A percentile compares a stretch with the other conserved stretches of the same genome.
Evolutionary conservation across 1,284 basidiomycete genomes (phyloP).

Genomic region (Cryptococcus sp.): DNA sequence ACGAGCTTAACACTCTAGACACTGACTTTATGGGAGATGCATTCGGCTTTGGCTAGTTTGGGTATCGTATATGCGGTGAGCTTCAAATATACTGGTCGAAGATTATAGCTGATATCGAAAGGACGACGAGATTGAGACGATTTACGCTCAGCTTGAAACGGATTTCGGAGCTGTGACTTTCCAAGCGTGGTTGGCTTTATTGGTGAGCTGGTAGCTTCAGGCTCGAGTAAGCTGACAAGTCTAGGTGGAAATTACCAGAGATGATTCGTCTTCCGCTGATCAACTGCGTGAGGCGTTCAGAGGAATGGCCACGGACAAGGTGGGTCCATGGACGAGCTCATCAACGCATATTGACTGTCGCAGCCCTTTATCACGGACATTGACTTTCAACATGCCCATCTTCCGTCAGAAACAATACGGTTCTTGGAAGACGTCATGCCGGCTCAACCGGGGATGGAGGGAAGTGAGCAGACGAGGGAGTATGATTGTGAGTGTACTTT

Average conservation of each 20-base stretch:
- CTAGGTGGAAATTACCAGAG: slow-evolving; percentile 90
- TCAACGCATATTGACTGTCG: background rate
- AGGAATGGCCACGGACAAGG: slow-evolving; percentile 86
- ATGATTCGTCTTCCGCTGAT: slow-evolving; percentile 79
- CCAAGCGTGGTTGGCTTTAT: slow-evolving; percentile 89
- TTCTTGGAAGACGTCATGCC: slow-evolving; percentile 61
- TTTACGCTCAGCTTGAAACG: slow-evolving; percentile 75
- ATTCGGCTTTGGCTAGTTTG: slow-evolving; percentile 85
- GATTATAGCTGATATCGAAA: slow-evolving; percentile 26
- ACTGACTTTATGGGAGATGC: slow-evolving; percentile 77
- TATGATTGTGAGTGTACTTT: slow-evolving; percentile 40
- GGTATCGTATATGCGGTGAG: slow-evolving; percentile 84
- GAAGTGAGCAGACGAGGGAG: background rate
- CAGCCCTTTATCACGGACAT: slow-evolving; percentile 90
- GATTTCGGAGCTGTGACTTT: slow-evolving; percentile 87
- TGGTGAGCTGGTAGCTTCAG: slow-evolving; percentile 54
- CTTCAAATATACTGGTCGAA: slow-evolving; percentile 6
- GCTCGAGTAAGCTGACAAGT: background rate
- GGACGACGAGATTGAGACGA: slow-evolving; percentile 82
- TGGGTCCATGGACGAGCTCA: slow-evolving; percentile 36
- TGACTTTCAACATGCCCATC: slow-evolving; percentile 79
- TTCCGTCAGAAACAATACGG: slow-evolving; percentile 72
- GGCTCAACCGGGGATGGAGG: slow-evolving; percentile 8
- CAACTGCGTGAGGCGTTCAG: slow-evolving; percentile 92
- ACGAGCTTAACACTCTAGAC: slow-evolving; percentile 47